Conservation (phyloP, 2,329 filamentous ascomycete species). For the Neofusicoccum kwambonambiense region DNA sequence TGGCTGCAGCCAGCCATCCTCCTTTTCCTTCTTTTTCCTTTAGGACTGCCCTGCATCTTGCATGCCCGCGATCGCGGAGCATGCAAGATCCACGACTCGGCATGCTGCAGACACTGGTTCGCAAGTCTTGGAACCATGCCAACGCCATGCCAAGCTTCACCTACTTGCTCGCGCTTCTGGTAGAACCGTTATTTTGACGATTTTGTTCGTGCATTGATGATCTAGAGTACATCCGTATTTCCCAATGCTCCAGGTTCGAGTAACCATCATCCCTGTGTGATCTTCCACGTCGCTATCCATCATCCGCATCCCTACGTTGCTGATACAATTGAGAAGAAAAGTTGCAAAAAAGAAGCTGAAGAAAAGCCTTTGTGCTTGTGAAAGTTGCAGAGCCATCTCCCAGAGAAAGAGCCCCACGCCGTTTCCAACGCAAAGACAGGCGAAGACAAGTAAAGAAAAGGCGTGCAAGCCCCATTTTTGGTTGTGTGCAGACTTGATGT, state of each 20-base stretch:
- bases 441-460: background rate
- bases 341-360: background rate
- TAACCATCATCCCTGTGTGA: background rate
- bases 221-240: slow-evolving; percentile 10
- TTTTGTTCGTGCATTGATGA: slow-evolving; percentile 9
- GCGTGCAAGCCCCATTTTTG: background rate
- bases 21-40: background rate
- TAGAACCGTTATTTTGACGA: background rate
- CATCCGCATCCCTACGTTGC: slow-evolving; percentile 11
- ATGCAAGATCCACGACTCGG: slow-evolving; percentile 10
- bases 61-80: background rate
- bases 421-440: background rate
- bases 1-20: background rate
- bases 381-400: slow-evolving; percentile 7
- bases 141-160: background rate
- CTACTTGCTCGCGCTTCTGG: background rate
- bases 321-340: slow-evolving; percentile 5
- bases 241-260: slow-evolving; percentile 6
- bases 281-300: slow-evolving; percentile 12
- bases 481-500: slow-evolving; percentile 10
- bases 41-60: background rate
- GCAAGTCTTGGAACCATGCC: background rate
- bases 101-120: background rate
- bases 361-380: background rate
- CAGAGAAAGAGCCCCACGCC: slow-evolving; percentile 5